These are phyloP conservation scores for Scedosporium boydii DNA, from an alignment of 2,329 filamentous ascomycete genomes.

Conservation along the genomic window DNA sequence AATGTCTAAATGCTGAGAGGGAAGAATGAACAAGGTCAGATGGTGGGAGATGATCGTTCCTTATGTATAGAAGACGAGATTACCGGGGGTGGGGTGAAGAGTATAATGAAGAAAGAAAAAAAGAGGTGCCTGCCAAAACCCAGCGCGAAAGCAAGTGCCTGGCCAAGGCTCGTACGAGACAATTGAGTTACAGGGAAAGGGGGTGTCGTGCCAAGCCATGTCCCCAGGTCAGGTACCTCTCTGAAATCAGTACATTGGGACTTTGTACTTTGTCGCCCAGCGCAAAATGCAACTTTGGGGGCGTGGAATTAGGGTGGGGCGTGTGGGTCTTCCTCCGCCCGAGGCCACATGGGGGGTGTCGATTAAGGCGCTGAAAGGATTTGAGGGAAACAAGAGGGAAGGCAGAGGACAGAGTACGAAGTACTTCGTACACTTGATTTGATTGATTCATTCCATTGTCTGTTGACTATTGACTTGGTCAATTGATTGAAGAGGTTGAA, in stretches of 20 bases:
- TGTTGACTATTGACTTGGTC: no score
- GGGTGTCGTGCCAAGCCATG: slow-evolving; percentile 1
- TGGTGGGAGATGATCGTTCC: slow-evolving; percentile 7
- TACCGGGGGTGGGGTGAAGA: not conserved
- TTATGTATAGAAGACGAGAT: slow-evolving; percentile 4
- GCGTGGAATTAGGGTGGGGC: not conserved
- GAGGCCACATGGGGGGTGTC: not conserved
- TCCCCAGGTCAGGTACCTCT: not conserved
- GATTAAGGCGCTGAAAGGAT: not conserved
- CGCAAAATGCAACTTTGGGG: not conserved
- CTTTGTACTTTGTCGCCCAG: not conserved
- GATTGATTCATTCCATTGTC: no score
- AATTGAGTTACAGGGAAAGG: not conserved
- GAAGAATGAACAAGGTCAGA: slow-evolving; percentile 1
- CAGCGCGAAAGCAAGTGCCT: slow-evolving; percentile 2
- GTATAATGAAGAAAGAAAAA: not conserved
- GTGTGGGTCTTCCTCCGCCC: not conserved
- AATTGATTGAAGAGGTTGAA: no score
- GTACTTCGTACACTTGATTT: not conserved
- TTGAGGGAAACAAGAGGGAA: not conserved
- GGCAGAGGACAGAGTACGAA: not conserved
- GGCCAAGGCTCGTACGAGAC: slow-evolving; percentile 5
- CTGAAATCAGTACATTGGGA: not conserved
- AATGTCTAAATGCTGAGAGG: not conserved
- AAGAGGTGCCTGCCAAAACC: not conserved